Evolutionary conservation across 2,329 filamentous ascomycete genomes (phyloP).

Genomic region (Beauveria sp.): DNA sequence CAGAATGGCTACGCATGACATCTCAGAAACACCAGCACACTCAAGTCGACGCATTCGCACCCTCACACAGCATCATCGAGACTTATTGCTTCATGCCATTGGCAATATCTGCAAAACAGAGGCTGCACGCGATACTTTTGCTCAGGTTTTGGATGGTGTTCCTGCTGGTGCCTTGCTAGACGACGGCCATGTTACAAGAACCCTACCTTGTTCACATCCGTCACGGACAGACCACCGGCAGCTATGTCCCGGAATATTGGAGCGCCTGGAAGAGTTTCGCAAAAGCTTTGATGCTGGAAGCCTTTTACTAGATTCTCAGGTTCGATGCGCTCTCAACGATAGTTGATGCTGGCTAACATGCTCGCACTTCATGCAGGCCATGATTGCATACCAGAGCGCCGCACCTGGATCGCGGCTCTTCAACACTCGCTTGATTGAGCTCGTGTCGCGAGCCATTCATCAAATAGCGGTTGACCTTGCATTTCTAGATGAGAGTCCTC

Average conservation of each 20-base stretch:
- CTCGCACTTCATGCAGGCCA: constrained; percentile 13
- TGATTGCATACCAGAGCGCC: constrained; percentile 15
- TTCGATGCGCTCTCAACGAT: background rate
- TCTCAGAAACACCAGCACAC: background rate
- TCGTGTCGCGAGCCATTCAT: constrained; percentile 22
- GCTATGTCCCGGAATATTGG: constrained; percentile 15
- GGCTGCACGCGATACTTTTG: constrained; percentile 14
- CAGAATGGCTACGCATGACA: too few species aligned
- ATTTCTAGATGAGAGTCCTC: constrained; percentile 15
- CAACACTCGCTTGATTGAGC: constrained; percentile 23
- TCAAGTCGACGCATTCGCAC: background rate
- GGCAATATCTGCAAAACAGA: constrained; percentile 12
- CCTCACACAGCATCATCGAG: background rate
- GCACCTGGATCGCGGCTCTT: constrained; percentile 19
- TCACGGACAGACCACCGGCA: constrained; percentile 13
- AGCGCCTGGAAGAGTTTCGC: constrained; percentile 14
- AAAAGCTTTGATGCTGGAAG: constrained; percentile 4
- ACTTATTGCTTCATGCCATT: background rate
- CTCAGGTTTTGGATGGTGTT: constrained; percentile 20
- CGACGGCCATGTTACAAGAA: background rate
- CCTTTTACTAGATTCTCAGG: constrained; percentile 13
- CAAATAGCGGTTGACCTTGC: constrained; percentile 21
- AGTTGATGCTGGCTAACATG: background rate
- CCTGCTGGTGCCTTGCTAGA: constrained; percentile 7
- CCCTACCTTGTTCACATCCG: constrained; percentile 10